Base-by-base conservation (phyloP, 2,329 filamentous ascomycete species). In the Penicillium fuscoglaucum region DNA sequence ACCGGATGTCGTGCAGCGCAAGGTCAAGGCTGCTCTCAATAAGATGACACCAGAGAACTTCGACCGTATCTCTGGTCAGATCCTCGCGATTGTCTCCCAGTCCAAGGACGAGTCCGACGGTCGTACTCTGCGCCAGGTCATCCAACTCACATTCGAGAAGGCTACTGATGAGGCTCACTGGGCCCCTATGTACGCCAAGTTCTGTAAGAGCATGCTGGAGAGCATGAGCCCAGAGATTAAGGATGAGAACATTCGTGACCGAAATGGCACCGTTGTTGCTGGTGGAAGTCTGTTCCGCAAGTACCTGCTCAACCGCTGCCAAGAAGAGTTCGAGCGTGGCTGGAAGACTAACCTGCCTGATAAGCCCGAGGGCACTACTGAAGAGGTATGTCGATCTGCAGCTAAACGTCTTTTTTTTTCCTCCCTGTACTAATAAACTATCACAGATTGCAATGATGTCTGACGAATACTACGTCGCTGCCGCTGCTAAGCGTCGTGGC, bases 1-100 rank as follows among this genome's bases (percentile, higher is more conserved):
- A 65, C 93, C 95, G 26, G 91, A 93, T 69, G 87, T 95, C 82
- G 95, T 99, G 58, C 95, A 99, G 81, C 89, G 93, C 68, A 99
- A 99, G 87, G 95, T 99, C 75, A 99, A 99, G 87, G 90, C 92
- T 64, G 90, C 90, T 61, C 82, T 99, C 70, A 99, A 99, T 87
- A 99, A 99, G 89, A 98, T 99, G 95, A 98, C 95, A 0, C 95
- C 95, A 0, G 95, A 99, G 80, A 99, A 98, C 74, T 99, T 99
- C 70, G 93, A 96, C 74, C 92, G 89, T 80, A 96, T 99, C 67
- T 87, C 95, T 7, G 90, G 93, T 62, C 92, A 97, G 76, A 96
- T 99, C 62, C 84, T 99, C 31, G 83, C 87, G 54, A 99, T 99
- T 74, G 92, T 93, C 29, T 90, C 87, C 24, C 95, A 99, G 75